Conservation (phyloP, 148 eudicot species). For the Rhododendron kiyosumense region DNA sequence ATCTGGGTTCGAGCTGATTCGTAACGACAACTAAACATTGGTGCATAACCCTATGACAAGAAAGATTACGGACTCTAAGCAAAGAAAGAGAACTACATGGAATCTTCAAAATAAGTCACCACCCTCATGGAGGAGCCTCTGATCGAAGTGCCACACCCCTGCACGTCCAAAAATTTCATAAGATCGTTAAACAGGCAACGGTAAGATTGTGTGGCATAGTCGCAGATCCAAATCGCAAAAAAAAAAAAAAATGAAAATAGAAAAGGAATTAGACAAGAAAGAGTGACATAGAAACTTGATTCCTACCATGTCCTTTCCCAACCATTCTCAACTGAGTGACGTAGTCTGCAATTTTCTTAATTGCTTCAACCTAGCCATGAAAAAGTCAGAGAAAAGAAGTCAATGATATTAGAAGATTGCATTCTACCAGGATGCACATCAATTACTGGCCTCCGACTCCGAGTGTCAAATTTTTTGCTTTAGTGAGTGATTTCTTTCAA, state of each 20-base stretch:
- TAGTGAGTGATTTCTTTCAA: neutral
- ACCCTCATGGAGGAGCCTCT: slow-evolving; percentile 53
- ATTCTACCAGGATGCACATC: neutral
- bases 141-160: slow-evolving; percentile 97
- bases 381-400: neutral
- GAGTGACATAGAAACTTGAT: neutral
- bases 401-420: neutral
- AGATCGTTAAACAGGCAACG: neutral
- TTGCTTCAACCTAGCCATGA: slow-evolving; percentile 62
- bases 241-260: neutral
- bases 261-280: neutral
- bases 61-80: neutral
- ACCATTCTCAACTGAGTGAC: slow-evolving; percentile 72
- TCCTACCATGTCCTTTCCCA: slow-evolving; percentile 89
- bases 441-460: neutral
- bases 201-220: neutral
- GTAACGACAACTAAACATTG: neutral
- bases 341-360: slow-evolving; percentile 78
- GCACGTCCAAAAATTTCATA: slow-evolving; percentile 12
- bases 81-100: neutral
- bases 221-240: neutral
- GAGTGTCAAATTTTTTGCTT: neutral
- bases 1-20: neutral
- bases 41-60: neutral
- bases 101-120: slow-evolving; percentile 12